phyloP scores from a whole-genome alignment of 805 yeast genomes.

The Myxozyma mucilagina region DNA sequence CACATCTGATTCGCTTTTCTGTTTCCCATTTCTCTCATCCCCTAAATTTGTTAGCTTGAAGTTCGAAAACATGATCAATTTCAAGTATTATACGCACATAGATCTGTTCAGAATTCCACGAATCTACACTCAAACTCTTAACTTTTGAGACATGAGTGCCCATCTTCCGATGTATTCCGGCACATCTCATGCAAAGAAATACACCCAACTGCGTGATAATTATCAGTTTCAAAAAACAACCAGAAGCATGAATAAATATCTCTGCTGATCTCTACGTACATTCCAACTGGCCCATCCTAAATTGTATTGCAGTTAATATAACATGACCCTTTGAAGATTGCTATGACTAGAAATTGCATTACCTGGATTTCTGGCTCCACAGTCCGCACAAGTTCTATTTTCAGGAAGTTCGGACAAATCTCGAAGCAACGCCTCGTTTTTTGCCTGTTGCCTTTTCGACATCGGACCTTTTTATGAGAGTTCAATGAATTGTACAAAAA shows the following conservation, averaged over 20 bases:
- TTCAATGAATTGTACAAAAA: background rate
- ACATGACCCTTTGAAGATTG: too few relatives aligned
- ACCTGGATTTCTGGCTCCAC: constrained; percentile 67
- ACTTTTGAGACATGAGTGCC: constrained; percentile 64
- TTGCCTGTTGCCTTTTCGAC: constrained; percentile 47
- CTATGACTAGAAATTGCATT: background rate
- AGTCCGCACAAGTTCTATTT: constrained; percentile 81
- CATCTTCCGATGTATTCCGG: constrained; percentile 68
- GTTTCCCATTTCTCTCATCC: constrained; percentile 54
- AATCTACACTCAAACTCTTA: constrained; percentile 71
- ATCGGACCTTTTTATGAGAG: constrained; percentile 20
- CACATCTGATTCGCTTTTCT: constrained; percentile 58
- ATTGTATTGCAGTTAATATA: background rate
- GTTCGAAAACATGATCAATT: too few relatives aligned
- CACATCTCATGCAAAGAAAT: constrained; percentile 82
- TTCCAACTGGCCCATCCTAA: constrained; percentile 41
- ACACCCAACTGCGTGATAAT: constrained; percentile 51
- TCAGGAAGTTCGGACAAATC: constrained; percentile 58
- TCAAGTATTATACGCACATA: constrained; percentile 36
- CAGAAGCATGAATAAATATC: too few relatives aligned
- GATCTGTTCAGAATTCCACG: constrained; percentile 63
- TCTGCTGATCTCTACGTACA: constrained; percentile 18
- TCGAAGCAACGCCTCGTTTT: constrained; percentile 54
- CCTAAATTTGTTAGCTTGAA: constrained; percentile 21
- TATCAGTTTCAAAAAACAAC: background rate